Conservation (phyloP, 306 rosid genomes). For the Quercus ilex region DNA sequence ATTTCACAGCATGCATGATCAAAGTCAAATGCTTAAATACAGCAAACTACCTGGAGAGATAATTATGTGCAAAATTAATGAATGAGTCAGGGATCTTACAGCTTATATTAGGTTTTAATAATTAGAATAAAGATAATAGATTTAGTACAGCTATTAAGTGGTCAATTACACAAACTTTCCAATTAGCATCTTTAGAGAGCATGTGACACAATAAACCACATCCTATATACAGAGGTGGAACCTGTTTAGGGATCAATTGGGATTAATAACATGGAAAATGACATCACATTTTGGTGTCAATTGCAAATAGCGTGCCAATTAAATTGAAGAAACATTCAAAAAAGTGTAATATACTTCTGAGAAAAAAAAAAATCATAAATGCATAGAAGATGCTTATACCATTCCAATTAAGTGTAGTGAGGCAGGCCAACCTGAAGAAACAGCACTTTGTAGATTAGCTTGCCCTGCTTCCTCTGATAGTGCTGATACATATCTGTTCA, state of each 20-base stretch:
- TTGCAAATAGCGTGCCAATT: background rate
- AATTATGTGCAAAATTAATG: background rate
- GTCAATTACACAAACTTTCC: constrained; percentile 6
- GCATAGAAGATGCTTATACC: constrained; percentile 40
- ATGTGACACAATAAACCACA: background rate
- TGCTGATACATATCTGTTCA: constrained; percentile 86
- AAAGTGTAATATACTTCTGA: background rate
- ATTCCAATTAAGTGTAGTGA: constrained; percentile 90
- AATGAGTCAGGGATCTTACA: background rate
- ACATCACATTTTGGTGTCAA: constrained; percentile 3
- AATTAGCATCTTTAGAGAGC: constrained; percentile 6
- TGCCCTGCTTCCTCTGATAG: constrained; percentile 62
- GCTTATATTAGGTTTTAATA: background rate
- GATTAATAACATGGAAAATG: background rate
- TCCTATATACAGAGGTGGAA: background rate
- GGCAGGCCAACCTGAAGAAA: constrained; percentile 91
- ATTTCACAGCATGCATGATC: background rate
- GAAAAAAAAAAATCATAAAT: background rate
- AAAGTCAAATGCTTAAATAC: background rate
- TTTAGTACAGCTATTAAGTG: background rate
- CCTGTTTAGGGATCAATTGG: background rate
- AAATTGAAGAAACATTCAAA: background rate
- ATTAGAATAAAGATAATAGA: too few species aligned
- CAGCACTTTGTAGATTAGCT: constrained; percentile 51
- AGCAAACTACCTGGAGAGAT: background rate